phyloP scores from a whole-genome alignment of 2,329 filamentous ascomycete species.

The Sporothrix dimorphospora region DNA sequence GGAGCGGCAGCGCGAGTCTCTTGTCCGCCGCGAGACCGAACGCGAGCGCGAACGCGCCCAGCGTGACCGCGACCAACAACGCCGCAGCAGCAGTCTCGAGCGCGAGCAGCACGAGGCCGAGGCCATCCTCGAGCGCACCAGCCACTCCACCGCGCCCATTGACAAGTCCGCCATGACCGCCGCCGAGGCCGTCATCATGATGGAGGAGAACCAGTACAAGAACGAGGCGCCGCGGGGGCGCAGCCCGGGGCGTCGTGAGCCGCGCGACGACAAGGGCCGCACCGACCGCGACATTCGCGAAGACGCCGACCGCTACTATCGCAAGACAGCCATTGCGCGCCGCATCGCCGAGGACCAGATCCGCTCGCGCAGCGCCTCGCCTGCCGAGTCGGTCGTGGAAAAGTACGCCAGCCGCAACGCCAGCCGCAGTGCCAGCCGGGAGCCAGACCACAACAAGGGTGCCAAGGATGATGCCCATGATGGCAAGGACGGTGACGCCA shows the following conservation, averaged over 20 bases:
- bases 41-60: neutral
- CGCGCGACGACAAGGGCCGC: conserved; percentile 31
- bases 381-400: conserved; percentile 57
- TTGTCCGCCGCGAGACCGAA: neutral
- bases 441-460: too few relatives aligned
- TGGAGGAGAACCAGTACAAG: conserved; percentile 43
- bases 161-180: conserved; percentile 50
- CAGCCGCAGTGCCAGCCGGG: neutral
- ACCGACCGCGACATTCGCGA: conserved; percentile 47
- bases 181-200: conserved; percentile 49
- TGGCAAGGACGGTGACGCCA: neutral
- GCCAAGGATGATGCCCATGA: too few relatives aligned
- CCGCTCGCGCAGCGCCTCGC: conserved; percentile 56
- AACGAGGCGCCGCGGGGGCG: conserved; percentile 33
- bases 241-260: conserved; percentile 25
- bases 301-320: conserved; percentile 61
- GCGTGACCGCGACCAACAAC: conserved; percentile 16
- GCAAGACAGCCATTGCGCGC: conserved; percentile 57
- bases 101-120: conserved; percentile 53
- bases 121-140: conserved; percentile 50
- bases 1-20: conserved; percentile 6
- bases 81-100: conserved; percentile 49
- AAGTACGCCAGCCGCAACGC: conserved; percentile 52
- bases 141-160: conserved; percentile 54
- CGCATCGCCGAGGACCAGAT: conserved; percentile 58